phyloP scores from a whole-genome alignment of 345 rosid species.

The Cochlearia excelsa region DNA sequence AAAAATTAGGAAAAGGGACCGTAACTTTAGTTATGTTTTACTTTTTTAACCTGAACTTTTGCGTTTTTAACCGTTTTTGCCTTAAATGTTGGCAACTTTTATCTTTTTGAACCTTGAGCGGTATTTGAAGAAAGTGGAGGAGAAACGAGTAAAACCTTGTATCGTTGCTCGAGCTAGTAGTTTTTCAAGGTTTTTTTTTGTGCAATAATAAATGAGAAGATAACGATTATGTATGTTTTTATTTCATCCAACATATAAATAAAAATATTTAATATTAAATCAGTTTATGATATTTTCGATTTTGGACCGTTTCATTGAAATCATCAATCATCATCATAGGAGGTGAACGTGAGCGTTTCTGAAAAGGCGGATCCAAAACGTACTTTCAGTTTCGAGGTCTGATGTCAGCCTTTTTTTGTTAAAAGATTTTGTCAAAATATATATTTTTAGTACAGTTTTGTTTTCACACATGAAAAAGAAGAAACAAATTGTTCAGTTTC shows the following conservation, averaged over 20 bases:
- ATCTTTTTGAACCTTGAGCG: constrained; percentile 28
- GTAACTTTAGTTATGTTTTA: constrained; percentile 28
- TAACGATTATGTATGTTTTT: constrained; percentile 22
- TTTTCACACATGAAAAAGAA: neutral
- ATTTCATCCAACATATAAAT: no score
- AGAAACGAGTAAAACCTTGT: constrained; percentile 17
- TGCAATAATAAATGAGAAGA: constrained; percentile 23
- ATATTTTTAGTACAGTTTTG: constrained; percentile 20
- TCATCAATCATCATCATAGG: neutral
- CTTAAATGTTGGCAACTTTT: constrained; percentile 21
- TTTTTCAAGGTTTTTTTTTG: neutral
- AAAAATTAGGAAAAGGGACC: neutral
- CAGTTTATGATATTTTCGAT: constrained; percentile 3
- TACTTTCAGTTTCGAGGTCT: constrained; percentile 30
- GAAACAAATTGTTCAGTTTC: neutral
- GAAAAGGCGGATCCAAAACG: constrained; percentile 31
- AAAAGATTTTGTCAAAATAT: constrained; percentile 18
- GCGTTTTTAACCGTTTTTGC: constrained; percentile 18
- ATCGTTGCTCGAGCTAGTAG: constrained; percentile 23
- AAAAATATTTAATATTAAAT: neutral
- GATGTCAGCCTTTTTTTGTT: constrained; percentile 25
- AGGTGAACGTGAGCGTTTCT: constrained; percentile 30
- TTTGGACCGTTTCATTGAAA: constrained; percentile 24
- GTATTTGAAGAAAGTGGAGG: constrained; percentile 3
- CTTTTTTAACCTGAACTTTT: constrained; percentile 17